phyloP scores from a whole-genome alignment of 805 yeast genomes.

The Lachancea fermentati region DNA sequence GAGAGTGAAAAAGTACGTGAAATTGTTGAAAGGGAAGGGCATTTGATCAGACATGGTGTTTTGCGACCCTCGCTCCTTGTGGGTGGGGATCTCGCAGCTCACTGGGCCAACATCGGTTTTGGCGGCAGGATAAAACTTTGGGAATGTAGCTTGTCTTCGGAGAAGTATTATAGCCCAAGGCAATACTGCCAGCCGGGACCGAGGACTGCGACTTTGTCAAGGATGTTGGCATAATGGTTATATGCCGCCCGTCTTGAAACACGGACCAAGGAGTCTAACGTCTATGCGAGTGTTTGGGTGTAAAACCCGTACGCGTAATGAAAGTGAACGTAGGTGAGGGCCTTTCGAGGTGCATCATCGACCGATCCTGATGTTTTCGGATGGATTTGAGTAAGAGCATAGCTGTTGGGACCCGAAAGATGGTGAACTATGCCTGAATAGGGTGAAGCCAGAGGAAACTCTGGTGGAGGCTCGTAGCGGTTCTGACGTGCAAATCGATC shows the following conservation, averaged over 20 bases:
- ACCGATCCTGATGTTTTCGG: slow-evolving; percentile 38
- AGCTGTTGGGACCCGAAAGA: slow-evolving; percentile 43
- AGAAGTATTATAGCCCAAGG: slow-evolving; percentile 31
- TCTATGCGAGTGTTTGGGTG: slow-evolving; percentile 39
- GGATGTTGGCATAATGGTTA: slow-evolving; percentile 37
- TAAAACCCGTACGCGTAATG: slow-evolving; percentile 38
- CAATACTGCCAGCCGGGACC: slow-evolving; percentile 29
- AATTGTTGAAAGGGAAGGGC: slow-evolving; percentile 42
- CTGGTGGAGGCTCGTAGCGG: slow-evolving; percentile 43
- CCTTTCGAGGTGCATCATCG: slow-evolving; percentile 34
- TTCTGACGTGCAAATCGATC: slow-evolving; percentile 42
- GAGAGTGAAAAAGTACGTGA: slow-evolving; percentile 43
- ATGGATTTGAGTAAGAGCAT: slow-evolving; percentile 40
- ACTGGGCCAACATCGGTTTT: slow-evolving; percentile 37
- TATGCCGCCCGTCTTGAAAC: slow-evolving; percentile 37
- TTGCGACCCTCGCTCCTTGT: slow-evolving; percentile 26
- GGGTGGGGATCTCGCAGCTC: slow-evolving; percentile 29
- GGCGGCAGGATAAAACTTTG: slow-evolving; percentile 32
- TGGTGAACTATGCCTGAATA: slow-evolving; percentile 42
- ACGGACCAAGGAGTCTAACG: slow-evolving; percentile 41
- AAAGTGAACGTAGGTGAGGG: slow-evolving; percentile 37
- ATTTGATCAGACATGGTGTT: slow-evolving; percentile 36
- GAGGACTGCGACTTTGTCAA: slow-evolving; percentile 36
- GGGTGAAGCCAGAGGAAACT: slow-evolving; percentile 43
- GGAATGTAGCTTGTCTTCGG: slow-evolving; percentile 33